Evolutionary conservation across 208 protist species (phyloP).

Genomic region (Trypanosoma theileri): DNA sequence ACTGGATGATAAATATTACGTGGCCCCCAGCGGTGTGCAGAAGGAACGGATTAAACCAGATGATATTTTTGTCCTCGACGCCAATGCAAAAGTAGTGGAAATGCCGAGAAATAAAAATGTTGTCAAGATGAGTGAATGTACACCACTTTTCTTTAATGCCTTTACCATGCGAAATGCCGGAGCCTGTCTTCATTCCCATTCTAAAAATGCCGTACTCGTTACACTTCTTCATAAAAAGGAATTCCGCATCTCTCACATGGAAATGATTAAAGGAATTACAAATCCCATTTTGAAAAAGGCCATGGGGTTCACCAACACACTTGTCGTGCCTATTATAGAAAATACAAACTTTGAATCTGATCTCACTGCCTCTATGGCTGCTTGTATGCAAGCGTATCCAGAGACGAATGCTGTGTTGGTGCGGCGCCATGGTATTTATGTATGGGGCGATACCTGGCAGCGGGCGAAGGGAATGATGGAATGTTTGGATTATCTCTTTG

Average conservation of each 20-base stretch:
- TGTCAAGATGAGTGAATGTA: constrained; percentile 91
- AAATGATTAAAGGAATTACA: constrained; percentile 95
- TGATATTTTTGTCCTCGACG: constrained; percentile 92
- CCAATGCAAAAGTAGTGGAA: constrained; percentile 48
- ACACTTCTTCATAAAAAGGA: constrained; percentile 91
- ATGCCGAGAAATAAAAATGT: constrained; percentile 30
- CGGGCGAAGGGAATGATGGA: constrained; percentile 93
- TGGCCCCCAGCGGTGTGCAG: constrained; percentile 94
- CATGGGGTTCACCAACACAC: constrained; percentile 79
- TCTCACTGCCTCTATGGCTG: constrained; percentile 71
- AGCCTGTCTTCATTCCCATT: constrained; percentile 94
- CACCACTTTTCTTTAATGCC: constrained; percentile 94
- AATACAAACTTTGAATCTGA: constrained; percentile 89
- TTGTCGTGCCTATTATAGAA: constrained; percentile 96
- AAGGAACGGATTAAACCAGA: constrained; percentile 92
- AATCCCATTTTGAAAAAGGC: constrained; percentile 55
- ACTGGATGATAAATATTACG: constrained; percentile 75
- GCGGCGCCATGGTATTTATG: constrained; percentile 94
- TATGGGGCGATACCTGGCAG: constrained; percentile 94
- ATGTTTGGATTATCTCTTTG: constrained; percentile 96
- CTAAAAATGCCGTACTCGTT: constrained; percentile 73
- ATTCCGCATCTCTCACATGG: constrained; percentile 93
- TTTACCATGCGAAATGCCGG: constrained; percentile 86
- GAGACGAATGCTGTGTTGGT: constrained; percentile 91
- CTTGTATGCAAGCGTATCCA: constrained; percentile 91